A percentile compares a stretch with the other conserved stretches of the same genome.
Evolutionary conservation across 257 asterid genomes (phyloP).

Genomic region (Solanum chiquidenum): DNA sequence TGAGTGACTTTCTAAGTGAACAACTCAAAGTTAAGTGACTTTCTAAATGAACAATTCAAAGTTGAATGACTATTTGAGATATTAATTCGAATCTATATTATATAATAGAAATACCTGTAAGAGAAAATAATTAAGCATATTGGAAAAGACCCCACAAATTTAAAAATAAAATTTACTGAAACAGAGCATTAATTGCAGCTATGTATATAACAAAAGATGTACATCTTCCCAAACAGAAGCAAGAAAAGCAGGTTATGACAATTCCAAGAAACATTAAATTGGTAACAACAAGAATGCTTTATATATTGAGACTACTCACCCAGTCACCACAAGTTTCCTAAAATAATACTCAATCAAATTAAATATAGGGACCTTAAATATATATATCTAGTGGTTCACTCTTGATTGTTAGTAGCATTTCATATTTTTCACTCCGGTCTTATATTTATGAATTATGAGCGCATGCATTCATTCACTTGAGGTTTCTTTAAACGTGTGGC

Average conservation of each 20-base stretch:
- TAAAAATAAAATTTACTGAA: slow-evolving; percentile 2
- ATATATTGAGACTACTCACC: slow-evolving; percentile 22
- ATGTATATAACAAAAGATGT: slow-evolving; percentile 28
- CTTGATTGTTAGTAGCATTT: background rate
- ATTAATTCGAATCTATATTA: too few species aligned
- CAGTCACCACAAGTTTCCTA: slow-evolving; percentile 8
- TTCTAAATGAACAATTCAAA: too few species aligned
- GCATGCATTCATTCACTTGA: background rate
- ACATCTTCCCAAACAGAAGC: slow-evolving; percentile 27
- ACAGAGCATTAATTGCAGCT: slow-evolving; percentile 43
- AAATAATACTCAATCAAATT: background rate
- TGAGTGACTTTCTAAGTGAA: too few species aligned
- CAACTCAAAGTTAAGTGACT: too few species aligned
- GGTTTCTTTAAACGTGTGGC: slow-evolving; percentile 10
- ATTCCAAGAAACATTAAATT: slow-evolving; percentile 44
- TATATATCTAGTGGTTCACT: background rate
- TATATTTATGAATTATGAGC: background rate
- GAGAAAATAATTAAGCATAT: background rate
- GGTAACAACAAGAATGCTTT: background rate
- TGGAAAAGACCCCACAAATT: slow-evolving; percentile 17
- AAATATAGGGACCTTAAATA: too few species aligned
- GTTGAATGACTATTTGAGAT: too few species aligned
- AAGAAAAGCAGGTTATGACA: slow-evolving; percentile 2
- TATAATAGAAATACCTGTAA: background rate
- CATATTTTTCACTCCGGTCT: background rate